Evolutionary conservation across 805 yeast species (phyloP).

Genomic region (Yamadazyma scolyti): DNA sequence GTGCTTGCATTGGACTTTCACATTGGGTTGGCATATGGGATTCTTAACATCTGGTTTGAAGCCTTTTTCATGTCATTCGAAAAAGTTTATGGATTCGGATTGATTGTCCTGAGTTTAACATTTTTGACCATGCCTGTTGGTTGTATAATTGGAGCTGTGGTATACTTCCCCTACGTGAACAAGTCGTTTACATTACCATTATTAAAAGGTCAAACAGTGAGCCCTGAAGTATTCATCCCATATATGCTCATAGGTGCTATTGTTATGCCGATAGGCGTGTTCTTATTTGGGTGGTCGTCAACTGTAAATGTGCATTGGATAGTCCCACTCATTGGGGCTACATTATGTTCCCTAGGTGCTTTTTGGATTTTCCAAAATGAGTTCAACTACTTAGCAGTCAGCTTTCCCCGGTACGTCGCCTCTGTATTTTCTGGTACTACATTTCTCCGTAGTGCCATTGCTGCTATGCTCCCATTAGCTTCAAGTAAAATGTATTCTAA

Average conservation of each 20-base stretch:
- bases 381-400: conserved; percentile 45
- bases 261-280: conserved; percentile 38
- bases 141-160: conserved; percentile 32
- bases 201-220: conserved; percentile 19
- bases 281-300: conserved; percentile 51
- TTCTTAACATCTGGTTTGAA: conserved; percentile 55
- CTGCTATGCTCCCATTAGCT: conserved; percentile 62
- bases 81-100: conserved; percentile 41
- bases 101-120: conserved; percentile 45
- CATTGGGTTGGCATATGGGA: conserved; percentile 49
- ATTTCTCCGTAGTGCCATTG: conserved; percentile 44
- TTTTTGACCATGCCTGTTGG: conserved; percentile 50
- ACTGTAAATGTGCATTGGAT: conserved; percentile 43
- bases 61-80: conserved; percentile 45
- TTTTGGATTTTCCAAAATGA: conserved; percentile 50
- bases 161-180: conserved; percentile 23
- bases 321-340: conserved; percentile 42
- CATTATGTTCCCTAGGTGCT: conserved; percentile 34
- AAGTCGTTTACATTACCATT: conserved; percentile 16
- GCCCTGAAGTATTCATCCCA: conserved; percentile 41
- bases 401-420: conserved; percentile 49
- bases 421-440: conserved; percentile 58
- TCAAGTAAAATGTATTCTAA: conserved; percentile 56
- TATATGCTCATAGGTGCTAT: conserved; percentile 37
- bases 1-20: conserved; percentile 51